Evolutionary conservation across 208 protist genomes (phyloP).

Genomic region (Wallacemonas collosoma): DNA sequence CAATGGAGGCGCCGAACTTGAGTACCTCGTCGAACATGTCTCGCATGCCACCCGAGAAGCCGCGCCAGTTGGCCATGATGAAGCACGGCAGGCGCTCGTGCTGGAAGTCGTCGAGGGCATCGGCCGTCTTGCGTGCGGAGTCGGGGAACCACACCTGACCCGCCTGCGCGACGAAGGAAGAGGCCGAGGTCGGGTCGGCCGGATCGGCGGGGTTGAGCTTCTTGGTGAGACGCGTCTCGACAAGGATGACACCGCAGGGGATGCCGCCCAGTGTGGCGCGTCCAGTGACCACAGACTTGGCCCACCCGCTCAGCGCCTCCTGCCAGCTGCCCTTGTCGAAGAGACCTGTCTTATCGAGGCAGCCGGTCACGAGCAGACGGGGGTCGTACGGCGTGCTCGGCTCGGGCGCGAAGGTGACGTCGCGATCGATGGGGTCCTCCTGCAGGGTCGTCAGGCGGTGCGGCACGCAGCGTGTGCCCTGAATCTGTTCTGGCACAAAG

Average conservation of each 20-base stretch:
- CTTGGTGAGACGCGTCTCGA: conserved; percentile 96
- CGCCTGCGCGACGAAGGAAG: conserved; percentile 77
- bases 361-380: conserved; percentile 73
- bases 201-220: conserved; percentile 95
- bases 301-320: conserved; percentile 96
- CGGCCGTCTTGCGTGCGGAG: conserved; percentile 97
- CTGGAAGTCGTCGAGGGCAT: conserved; percentile 98
- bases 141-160: conserved; percentile 98
- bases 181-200: conserved; percentile 87
- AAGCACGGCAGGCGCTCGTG: conserved; percentile 97
- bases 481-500: conserved; percentile 81
- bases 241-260: conserved; percentile 97
- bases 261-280: conserved; percentile 97
- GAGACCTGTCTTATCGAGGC: conserved; percentile 52
- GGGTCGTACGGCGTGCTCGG: conserved; percentile 83
- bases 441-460: conserved; percentile 36
- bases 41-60: conserved; percentile 98
- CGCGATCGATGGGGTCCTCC: conserved; percentile 72
- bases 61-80: conserved; percentile 99
- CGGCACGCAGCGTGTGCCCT: conserved; percentile 46
- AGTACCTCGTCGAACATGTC: conserved; percentile 99
- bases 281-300: conserved; percentile 96
- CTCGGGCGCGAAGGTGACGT: conserved; percentile 76
- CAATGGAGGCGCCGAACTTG: conserved; percentile 99
- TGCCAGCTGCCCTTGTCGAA: conserved; percentile 93